Evolutionary conservation across 179 eudicot species (phyloP).

Genomic region (Camellia oleifera): DNA sequence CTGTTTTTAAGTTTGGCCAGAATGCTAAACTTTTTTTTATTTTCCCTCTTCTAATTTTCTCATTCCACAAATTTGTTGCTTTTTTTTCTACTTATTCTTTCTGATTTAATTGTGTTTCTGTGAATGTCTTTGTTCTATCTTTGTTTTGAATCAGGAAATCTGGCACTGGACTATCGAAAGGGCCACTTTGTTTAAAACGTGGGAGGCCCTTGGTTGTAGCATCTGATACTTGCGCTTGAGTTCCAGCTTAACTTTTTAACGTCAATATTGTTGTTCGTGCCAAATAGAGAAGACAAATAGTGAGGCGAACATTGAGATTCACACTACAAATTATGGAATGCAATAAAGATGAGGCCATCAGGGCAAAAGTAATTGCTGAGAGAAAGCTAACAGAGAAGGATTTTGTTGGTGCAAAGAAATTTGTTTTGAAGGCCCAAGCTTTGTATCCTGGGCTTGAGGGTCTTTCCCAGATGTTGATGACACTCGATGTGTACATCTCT

Average conservation of each 20-base stretch:
- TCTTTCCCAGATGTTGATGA: conserved; percentile 55
- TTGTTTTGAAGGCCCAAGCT: conserved; percentile 71
- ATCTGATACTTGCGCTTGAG: not conserved
- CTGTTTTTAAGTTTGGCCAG: not conserved
- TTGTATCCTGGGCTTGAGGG: conserved; percentile 81
- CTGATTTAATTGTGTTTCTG: not conserved
- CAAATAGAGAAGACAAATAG: not conserved
- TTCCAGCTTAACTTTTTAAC: conserved; percentile 2
- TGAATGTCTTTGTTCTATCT: not conserved
- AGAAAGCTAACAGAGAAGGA: conserved; percentile 67
- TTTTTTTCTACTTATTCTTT: not conserved
- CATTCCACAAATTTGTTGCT: too few relatives aligned
- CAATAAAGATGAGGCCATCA: conserved; percentile 82
- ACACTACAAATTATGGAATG: conserved; percentile 60
- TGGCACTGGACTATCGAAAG: not conserved
- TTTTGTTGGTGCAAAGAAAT: conserved; percentile 67
- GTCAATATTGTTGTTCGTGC: not conserved
- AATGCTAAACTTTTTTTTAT: not conserved
- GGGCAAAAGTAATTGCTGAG: conserved; percentile 83
- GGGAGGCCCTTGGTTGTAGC: conserved; percentile 1
- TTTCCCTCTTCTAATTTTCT: not conserved
- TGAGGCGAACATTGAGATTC: not conserved
- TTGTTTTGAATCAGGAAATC: conserved; percentile 12
- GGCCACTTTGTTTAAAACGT: not conserved
- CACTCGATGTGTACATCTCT: conserved; percentile 66